Evolutionary conservation across 257 asterid genomes (phyloP).

Genomic region (Ehretia macrophylla): DNA sequence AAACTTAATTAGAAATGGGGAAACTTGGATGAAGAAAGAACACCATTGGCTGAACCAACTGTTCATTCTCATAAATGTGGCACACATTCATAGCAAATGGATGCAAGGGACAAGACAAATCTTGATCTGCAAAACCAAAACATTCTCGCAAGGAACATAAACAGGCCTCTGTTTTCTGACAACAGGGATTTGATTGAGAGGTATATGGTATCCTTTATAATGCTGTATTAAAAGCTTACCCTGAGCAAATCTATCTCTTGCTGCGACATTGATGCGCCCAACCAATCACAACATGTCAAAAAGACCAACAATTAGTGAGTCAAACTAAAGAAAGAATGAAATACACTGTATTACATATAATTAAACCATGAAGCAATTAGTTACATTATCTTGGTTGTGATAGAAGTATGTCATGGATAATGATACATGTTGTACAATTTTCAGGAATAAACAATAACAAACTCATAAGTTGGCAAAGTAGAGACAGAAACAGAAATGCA

Average conservation of each 20-base stretch:
- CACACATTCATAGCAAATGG: too few relatives aligned
- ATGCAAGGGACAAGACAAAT: too few relatives aligned
- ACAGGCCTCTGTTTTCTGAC: background rate
- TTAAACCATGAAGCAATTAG: conserved; percentile 2
- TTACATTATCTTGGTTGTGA: background rate
- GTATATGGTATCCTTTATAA: background rate
- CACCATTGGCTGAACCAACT: too few relatives aligned
- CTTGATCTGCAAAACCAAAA: too few relatives aligned
- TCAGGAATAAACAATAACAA: too few relatives aligned
- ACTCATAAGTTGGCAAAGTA: too few relatives aligned
- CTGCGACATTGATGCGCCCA: conserved; percentile 44
- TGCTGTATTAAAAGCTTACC: conserved; percentile 41
- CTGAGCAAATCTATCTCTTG: conserved; percentile 97
- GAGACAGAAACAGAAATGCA: too few relatives aligned
- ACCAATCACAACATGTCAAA: conserved; percentile 20
- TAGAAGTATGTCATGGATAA: too few relatives aligned
- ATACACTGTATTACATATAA: background rate
- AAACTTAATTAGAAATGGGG: too few relatives aligned
- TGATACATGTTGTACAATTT: too few relatives aligned
- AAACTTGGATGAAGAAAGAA: too few relatives aligned
- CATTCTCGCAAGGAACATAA: background rate
- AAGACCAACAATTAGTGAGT: conserved; percentile 19
- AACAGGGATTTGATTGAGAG: background rate
- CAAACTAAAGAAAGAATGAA: background rate
- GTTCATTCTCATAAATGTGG: too few relatives aligned